Evolutionary conservation across 2,329 filamentous ascomycete genomes (phyloP).

Genomic region (Huntiella moniliformis): DNA sequence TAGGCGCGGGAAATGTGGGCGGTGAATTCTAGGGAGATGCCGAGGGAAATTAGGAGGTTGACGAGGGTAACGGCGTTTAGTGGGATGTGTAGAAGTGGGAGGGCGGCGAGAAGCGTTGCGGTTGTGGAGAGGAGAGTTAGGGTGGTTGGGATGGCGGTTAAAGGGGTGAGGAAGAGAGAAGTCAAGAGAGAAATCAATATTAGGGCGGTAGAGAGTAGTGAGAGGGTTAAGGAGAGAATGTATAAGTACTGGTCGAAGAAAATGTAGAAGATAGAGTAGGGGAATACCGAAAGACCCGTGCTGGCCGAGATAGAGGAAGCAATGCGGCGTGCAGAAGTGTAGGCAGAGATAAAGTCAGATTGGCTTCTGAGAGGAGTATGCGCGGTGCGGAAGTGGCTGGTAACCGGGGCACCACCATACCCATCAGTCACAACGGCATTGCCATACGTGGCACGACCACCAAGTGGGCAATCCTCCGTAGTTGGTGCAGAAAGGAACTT

Average conservation of each 20-base stretch:
- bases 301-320: conserved; percentile 51
- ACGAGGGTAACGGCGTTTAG: conserved; percentile 91
- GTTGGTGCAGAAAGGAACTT: conserved; percentile 71
- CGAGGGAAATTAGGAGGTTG: conserved; percentile 91
- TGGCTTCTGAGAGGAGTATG: conserved; percentile 79
- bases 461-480: conserved; percentile 67
- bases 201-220: conserved; percentile 64
- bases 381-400: conserved; percentile 80
- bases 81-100: conserved; percentile 75
- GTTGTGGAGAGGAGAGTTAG: conserved; percentile 84
- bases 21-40: conserved; percentile 93
- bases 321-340: conserved; percentile 76
- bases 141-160: conserved; percentile 70
- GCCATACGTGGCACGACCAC: conserved; percentile 72
- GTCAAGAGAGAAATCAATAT: conserved; percentile 72
- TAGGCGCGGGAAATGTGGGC: conserved; percentile 92
- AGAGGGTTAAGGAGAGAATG: conserved; percentile 63
- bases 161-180: conserved; percentile 62
- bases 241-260: conserved; percentile 95
- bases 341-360: conserved; percentile 80
- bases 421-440: conserved; percentile 64
- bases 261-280: conserved; percentile 94
- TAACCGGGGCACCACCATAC: conserved; percentile 46
- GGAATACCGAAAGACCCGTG: conserved; percentile 71
- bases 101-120: conserved; percentile 82